phyloP scores from a whole-genome alignment of 345 rosid genomes.

The Salix caprea region DNA sequence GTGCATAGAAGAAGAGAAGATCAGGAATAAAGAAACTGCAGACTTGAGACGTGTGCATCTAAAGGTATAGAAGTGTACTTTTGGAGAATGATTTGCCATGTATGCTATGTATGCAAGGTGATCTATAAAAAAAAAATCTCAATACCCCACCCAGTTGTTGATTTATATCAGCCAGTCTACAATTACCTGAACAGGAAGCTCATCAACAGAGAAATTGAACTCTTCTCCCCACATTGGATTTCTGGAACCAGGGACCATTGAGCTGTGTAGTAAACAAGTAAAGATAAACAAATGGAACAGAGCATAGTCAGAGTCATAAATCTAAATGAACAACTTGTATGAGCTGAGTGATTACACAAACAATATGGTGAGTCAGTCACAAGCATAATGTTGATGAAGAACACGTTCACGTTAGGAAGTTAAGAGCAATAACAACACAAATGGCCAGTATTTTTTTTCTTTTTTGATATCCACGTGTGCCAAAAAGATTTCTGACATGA shows the following conservation, averaged over 20 bases:
- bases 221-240: conserved; percentile 99
- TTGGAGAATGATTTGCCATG: no score
- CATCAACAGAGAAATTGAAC: conserved; percentile 80
- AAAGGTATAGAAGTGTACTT: background rate
- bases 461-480: background rate
- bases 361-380: background rate
- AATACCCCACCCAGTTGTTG: background rate
- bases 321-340: background rate
- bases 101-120: no score
- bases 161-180: background rate
- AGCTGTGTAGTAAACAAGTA: conserved; percentile 44
- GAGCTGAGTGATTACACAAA: background rate
- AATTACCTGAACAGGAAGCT: conserved; percentile 84
- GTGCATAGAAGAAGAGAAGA: background rate
- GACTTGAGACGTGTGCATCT: background rate
- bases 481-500: background rate
- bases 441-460: background rate
- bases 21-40: background rate
- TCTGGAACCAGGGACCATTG: conserved; percentile 97
- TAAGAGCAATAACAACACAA: background rate
- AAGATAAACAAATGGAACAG: background rate
- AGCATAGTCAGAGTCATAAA: background rate
- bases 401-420: background rate
- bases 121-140: background rate
- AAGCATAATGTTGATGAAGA: background rate